These are phyloP conservation scores for Fagopyrum homotropicum DNA, from an alignment of 148 eudicot species.

Conservation along the genomic window DNA sequence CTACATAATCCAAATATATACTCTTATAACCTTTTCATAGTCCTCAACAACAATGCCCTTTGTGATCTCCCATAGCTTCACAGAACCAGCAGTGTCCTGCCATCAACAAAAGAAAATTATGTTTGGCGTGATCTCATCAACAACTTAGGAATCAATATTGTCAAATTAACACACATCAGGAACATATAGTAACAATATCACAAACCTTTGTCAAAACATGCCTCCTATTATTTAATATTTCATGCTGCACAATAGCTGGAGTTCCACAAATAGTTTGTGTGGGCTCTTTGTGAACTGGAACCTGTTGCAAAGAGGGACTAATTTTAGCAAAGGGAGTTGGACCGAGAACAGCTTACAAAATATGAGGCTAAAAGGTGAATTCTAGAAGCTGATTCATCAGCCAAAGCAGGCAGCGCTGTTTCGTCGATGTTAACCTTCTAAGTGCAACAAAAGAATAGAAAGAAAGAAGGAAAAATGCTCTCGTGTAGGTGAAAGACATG, in stretches of 20 bases:
- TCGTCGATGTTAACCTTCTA: not conserved
- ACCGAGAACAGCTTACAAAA: constrained; percentile 1
- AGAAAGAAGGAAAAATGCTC: not conserved
- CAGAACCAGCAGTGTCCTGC: constrained; percentile 89
- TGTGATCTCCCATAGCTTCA: constrained; percentile 97
- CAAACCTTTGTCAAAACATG: constrained; percentile 91
- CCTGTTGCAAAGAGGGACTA: constrained; percentile 31
- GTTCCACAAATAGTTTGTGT: constrained; percentile 58
- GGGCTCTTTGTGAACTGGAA: constrained; percentile 72
- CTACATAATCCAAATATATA: constrained; percentile 3
- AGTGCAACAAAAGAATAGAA: not conserved
- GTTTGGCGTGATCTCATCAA: not conserved
- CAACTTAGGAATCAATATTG: not conserved
- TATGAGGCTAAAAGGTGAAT: constrained; percentile 1
- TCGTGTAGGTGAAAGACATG: not conserved
- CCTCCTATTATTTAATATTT: constrained; percentile 81
- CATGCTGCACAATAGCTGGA: constrained; percentile 89
- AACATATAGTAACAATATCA: not conserved
- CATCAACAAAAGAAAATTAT: constrained; percentile 13
- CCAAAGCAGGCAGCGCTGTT: not conserved
- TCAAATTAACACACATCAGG: not conserved
- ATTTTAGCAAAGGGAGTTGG: not conserved
- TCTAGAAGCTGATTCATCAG: not conserved
- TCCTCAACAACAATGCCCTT: constrained; percentile 68
- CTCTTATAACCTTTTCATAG: constrained; percentile 65